A percentile compares a stretch with the other conserved stretches of the same genome.
Evolutionary conservation across 768 basidiomycete species (phyloP).

Genomic region (Leccinum disarticulatum): DNA sequence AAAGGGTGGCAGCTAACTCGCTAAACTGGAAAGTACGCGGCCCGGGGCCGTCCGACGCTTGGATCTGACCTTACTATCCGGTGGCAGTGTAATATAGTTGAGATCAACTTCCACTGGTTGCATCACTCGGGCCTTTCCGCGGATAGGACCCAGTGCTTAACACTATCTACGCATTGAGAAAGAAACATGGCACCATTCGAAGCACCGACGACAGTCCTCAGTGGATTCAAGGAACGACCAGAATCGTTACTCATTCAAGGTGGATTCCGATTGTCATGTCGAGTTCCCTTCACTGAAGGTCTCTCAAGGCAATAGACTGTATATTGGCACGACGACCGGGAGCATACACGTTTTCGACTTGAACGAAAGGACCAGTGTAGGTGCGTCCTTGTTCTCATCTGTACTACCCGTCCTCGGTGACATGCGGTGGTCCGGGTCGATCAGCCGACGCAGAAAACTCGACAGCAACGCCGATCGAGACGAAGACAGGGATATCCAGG

Average conservation of each 20-base stretch:
- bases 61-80: too few species aligned
- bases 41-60: too few species aligned
- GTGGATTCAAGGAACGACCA: slow-evolving; percentile 37
- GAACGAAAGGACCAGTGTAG: slow-evolving; percentile 38
- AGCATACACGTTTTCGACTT: slow-evolving; percentile 53
- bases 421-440: background rate
- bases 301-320: slow-evolving; percentile 53
- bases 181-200: slow-evolving; percentile 35
- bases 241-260: slow-evolving; percentile 35
- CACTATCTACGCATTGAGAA: background rate
- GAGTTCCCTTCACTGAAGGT: background rate
- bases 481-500: slow-evolving; percentile 62
- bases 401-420: slow-evolving; percentile 29
- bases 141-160: too few species aligned
- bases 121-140: too few species aligned
- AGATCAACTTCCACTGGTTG: too few species aligned
- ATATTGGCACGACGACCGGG: slow-evolving; percentile 60
- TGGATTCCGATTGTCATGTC: slow-evolving; percentile 2
- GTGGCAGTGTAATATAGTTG: too few species aligned
- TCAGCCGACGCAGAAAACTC: slow-evolving; percentile 7
- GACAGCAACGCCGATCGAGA: slow-evolving; percentile 49
- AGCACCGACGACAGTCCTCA: slow-evolving; percentile 24
- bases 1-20: too few species aligned
- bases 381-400: slow-evolving; percentile 28
- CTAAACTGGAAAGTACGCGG: too few species aligned